Conservation (phyloP, 345 rosid species). For the Acer negundo region DNA sequence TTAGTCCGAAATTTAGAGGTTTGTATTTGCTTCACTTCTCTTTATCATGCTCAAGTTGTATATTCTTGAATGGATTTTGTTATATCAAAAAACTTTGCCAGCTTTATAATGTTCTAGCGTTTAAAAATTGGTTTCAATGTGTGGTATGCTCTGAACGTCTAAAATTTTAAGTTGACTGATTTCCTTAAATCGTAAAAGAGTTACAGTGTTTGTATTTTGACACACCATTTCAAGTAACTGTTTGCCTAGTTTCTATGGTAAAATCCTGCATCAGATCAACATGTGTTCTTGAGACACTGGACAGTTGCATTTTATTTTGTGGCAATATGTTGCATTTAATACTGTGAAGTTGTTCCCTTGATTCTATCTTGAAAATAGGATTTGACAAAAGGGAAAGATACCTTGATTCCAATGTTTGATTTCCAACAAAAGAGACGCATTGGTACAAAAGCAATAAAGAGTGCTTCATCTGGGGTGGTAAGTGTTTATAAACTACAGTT, state of each 20-base stretch:
- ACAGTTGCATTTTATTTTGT: slow-evolving; percentile 7
- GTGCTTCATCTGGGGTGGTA: slow-evolving; percentile 83
- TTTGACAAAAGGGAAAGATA: slow-evolving; percentile 72
- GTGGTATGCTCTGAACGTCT: not conserved
- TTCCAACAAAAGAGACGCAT: slow-evolving; percentile 74
- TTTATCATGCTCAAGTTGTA: not conserved
- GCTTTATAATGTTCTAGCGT: not conserved
- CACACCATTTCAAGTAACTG: not conserved
- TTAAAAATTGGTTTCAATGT: slow-evolving; percentile 11
- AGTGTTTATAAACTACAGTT: slow-evolving; percentile 19
- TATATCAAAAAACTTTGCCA: not conserved
- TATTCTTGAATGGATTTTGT: slow-evolving; percentile 8
- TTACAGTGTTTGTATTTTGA: not conserved
- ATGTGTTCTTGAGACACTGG: not conserved
- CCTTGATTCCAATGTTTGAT: slow-evolving; percentile 79
- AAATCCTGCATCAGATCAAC: not conserved
- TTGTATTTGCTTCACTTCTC: slow-evolving; percentile 22
- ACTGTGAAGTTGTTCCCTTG: slow-evolving; percentile 16
- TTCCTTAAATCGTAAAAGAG: not conserved
- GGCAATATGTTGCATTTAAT: slow-evolving; percentile 5
- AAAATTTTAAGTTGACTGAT: not conserved
- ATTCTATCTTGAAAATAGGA: slow-evolving; percentile 56
- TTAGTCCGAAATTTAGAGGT: slow-evolving; percentile 88
- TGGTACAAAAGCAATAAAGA: slow-evolving; percentile 58
- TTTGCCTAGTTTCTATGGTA: not conserved